Evolutionary conservation across 2,329 filamentous ascomycete species (phyloP).

Genomic region (Aspergillus ibericus): DNA sequence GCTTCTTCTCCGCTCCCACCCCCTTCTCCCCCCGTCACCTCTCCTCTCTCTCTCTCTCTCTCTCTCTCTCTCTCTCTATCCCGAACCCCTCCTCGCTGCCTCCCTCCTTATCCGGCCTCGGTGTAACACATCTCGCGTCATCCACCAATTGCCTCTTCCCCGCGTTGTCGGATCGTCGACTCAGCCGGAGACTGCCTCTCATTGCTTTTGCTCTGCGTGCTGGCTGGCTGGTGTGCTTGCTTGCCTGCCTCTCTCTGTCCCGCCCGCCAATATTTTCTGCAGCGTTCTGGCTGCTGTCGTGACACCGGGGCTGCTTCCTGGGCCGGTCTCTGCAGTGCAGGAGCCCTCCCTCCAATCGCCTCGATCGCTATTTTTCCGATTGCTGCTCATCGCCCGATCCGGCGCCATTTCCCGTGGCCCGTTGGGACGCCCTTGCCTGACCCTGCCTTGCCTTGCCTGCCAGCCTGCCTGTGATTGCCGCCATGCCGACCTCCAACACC

Average conservation of each 20-base stretch:
- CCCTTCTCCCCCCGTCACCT: background rate
- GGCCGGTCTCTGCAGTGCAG: too few species aligned
- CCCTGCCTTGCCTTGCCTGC: background rate
- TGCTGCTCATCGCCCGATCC: slow-evolving; percentile 20
- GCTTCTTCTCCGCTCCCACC: background rate
- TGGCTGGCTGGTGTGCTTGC: background rate
- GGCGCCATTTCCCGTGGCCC: slow-evolving; percentile 8
- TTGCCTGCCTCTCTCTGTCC: background rate
- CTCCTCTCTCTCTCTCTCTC: background rate
- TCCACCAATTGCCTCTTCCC: slow-evolving; percentile 21
- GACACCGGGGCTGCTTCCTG: slow-evolving; percentile 7
- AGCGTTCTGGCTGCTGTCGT: slow-evolving; percentile 3
- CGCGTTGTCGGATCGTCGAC: slow-evolving; percentile 9
- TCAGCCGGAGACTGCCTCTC: slow-evolving; percentile 6
- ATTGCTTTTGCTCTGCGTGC: slow-evolving; percentile 16
- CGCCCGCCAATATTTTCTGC: slow-evolving; percentile 6
- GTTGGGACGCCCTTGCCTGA: slow-evolving; percentile 4
- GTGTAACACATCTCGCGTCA: slow-evolving; percentile 4
- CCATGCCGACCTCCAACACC: slow-evolving; percentile 31
- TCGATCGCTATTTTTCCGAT: slow-evolving; percentile 8
- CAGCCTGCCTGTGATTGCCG: slow-evolving; percentile 13
- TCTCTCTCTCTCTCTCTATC: background rate
- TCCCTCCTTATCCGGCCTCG: background rate
- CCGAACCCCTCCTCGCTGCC: background rate
- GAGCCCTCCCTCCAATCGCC: slow-evolving; percentile 15